These are phyloP conservation scores for Stachybotrys elegans DNA, from an alignment of 2,329 filamentous ascomycete species.

Conservation along the genomic window DNA sequence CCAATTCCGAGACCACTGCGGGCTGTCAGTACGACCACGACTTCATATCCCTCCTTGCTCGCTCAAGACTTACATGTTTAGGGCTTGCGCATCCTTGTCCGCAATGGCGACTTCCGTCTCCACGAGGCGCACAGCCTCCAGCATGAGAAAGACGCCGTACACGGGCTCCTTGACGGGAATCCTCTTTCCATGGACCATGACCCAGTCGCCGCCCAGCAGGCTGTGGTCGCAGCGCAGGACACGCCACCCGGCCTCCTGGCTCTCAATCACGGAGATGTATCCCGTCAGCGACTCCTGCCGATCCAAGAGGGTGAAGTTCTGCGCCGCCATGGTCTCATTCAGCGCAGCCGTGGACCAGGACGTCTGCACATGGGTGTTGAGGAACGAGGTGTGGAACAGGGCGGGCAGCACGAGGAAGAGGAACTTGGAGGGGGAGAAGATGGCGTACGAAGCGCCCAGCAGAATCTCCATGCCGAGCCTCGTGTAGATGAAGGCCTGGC, in stretches of 20 bases:
- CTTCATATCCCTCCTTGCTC: too few relatives aligned
- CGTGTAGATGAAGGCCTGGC: slow-evolving; percentile 59
- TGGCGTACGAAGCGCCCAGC: slow-evolving; percentile 59
- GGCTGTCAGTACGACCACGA: too few relatives aligned
- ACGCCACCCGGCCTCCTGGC: slow-evolving; percentile 62
- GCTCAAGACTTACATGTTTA: slow-evolving; percentile 81
- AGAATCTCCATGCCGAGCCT: slow-evolving; percentile 68
- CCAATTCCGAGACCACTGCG: slow-evolving; percentile 82
- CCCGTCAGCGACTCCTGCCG: slow-evolving; percentile 83
- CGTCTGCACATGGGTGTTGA: slow-evolving; percentile 70
- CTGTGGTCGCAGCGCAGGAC: slow-evolving; percentile 92
- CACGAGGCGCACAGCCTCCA: slow-evolving; percentile 84
- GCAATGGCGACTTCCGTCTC: slow-evolving; percentile 48
- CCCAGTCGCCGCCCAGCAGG: slow-evolving; percentile 89
- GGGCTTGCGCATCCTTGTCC: slow-evolving; percentile 68
- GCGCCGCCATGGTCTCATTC: slow-evolving; percentile 58
- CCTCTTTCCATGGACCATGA: slow-evolving; percentile 44
- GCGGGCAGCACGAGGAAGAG: slow-evolving; percentile 66
- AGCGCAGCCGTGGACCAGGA: slow-evolving; percentile 54
- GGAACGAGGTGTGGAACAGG: slow-evolving; percentile 62
- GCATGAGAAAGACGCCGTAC: slow-evolving; percentile 92
- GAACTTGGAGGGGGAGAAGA: slow-evolving; percentile 64
- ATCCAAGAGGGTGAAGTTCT: slow-evolving; percentile 73
- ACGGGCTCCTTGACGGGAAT: slow-evolving; percentile 71
- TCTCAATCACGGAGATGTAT: slow-evolving; percentile 88